phyloP scores from a whole-genome alignment of 495 filamentous ascomycete genomes.

The Penicillium fimorum region DNA sequence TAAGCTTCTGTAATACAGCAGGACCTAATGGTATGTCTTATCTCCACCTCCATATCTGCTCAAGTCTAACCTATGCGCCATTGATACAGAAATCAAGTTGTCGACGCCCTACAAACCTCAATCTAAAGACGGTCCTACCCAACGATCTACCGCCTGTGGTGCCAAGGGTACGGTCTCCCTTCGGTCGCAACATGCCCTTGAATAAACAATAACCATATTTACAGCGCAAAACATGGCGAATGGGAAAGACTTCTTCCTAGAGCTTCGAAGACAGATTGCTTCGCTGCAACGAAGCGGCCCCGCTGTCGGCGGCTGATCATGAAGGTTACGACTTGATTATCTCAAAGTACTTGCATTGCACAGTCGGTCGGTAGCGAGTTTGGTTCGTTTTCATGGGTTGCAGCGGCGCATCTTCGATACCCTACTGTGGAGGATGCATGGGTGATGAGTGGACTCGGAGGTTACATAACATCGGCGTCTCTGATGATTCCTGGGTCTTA shows the following conservation, averaged over 20 bases:
- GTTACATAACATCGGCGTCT: conserved; percentile 33
- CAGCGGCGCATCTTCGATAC: conserved; percentile 36
- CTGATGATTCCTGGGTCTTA: conserved; percentile 16
- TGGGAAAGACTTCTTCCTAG: conserved; percentile 55
- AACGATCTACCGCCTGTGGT: conserved; percentile 47
- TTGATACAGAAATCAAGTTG: conserved; percentile 32
- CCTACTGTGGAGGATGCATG: conserved; percentile 28
- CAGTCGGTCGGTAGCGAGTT: conserved; percentile 20
- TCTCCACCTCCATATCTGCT: background rate
- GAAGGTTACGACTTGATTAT: conserved; percentile 9
- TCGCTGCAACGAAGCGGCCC: conserved; percentile 40
- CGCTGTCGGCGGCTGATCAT: conserved; percentile 44
- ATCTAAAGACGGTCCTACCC: conserved; percentile 41
- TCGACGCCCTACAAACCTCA: conserved; percentile 37
- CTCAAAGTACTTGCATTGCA: conserved; percentile 23
- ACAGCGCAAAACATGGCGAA: conserved; percentile 54
- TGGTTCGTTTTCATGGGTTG: conserved; percentile 28
- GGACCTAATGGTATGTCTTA: conserved; percentile 29
- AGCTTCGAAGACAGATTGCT: conserved; percentile 52
- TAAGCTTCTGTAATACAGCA: conserved; percentile 13
- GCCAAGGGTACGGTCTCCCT: conserved; percentile 42
- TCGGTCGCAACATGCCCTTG: background rate
- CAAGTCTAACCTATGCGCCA: conserved; percentile 12
- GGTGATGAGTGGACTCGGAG: conserved; percentile 23
- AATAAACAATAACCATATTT: conserved; percentile 12